These are phyloP conservation scores for Phytophthora citrophthora DNA, from an alignment of 352 stramenopile genomes.

Conservation along the genomic window DNA sequence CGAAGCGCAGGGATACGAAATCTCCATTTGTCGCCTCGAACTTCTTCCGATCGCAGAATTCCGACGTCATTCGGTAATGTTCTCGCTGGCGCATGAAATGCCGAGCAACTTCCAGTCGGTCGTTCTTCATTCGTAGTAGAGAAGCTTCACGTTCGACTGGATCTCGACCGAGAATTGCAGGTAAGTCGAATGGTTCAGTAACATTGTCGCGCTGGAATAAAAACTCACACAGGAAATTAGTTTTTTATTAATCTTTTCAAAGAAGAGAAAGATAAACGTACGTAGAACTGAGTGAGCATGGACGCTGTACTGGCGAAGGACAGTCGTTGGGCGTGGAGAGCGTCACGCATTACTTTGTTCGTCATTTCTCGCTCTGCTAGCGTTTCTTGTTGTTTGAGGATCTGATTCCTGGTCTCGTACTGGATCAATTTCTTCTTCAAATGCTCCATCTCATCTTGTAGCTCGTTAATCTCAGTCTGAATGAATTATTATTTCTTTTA, in stretches of 20 bases:
- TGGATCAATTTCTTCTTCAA: constrained; percentile 15
- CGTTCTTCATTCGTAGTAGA: constrained; percentile 33
- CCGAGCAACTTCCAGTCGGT: constrained; percentile 34
- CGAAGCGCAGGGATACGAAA: constrained; percentile 42
- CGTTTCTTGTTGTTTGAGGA: background rate
- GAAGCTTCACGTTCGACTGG: constrained; percentile 17
- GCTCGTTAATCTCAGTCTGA: constrained; percentile 21
- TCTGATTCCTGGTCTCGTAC: background rate
- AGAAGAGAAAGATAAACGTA: constrained; percentile 7
- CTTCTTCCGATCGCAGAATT: constrained; percentile 49
- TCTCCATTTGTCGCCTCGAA: constrained; percentile 45
- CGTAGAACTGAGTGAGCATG: constrained; percentile 31
- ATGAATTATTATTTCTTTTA: background rate
- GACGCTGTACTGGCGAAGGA: constrained; percentile 21
- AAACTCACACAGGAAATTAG: background rate
- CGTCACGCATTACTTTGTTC: constrained; percentile 15
- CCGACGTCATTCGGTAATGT: constrained; percentile 23
- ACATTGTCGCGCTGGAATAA: constrained; percentile 14
- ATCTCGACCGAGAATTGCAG: constrained; percentile 24
- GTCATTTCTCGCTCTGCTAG: constrained; percentile 9
- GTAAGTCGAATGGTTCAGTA: constrained; percentile 36
- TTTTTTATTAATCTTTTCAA: background rate
- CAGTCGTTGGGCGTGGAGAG: constrained; percentile 19
- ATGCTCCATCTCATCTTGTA: constrained; percentile 18
- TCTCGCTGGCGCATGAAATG: constrained; percentile 35